Base-by-base conservation (phyloP, 2,329 filamentous ascomycete genomes). In the Colletotrichum gloeosporioides region DNA sequence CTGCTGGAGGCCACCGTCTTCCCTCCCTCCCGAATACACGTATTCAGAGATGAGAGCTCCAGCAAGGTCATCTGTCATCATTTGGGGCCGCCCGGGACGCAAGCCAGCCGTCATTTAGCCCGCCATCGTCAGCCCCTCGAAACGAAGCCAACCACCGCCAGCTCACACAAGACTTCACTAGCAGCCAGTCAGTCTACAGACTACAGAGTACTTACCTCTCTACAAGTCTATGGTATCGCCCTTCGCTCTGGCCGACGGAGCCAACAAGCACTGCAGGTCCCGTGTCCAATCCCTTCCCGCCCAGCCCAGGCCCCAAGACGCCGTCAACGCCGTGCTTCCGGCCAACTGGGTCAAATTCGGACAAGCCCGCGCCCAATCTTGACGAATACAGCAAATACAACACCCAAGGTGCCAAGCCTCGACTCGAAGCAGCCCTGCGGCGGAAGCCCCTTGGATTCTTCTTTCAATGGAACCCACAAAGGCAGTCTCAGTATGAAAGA, bases 271-370 rank as follows among this genome's bases (percentile, higher is more conserved):
- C 10, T 53, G 29, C 29, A 63, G 57, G 59, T 53, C 71, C 49
- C 32, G 32, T 71, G 71, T 44, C 27, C 71, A 74, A 39, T 59
- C 49, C 25, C 3, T 29, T 64, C 39, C 63, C 55, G 69, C 73
- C 69, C 7, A 73, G 69, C 69, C 57, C 44, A 75, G 57, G 44
- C 27, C 8, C 73, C 62, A 75, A 75, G 69, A 67, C 62, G 29
- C 55, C 36, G 49, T 76, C 36, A 57, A 73, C 73, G 69, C 69
- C 73, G 73, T 68, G 31, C 49, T 73, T 68, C 73, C 69, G 73
- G 53, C 27, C 44, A 39, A 73, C 72, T 39, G 62, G 62, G 61
- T 65, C 70, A 34, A 27, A 73, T 39, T 55, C 57, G 65, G 29
- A 62, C 65, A 69, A 69, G 65, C 65, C 71, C 68, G 49, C 31